Base-by-base conservation (phyloP, 2,329 filamentous ascomycete genomes). In the Xenosphaeropsis pyriputrescens region DNA sequence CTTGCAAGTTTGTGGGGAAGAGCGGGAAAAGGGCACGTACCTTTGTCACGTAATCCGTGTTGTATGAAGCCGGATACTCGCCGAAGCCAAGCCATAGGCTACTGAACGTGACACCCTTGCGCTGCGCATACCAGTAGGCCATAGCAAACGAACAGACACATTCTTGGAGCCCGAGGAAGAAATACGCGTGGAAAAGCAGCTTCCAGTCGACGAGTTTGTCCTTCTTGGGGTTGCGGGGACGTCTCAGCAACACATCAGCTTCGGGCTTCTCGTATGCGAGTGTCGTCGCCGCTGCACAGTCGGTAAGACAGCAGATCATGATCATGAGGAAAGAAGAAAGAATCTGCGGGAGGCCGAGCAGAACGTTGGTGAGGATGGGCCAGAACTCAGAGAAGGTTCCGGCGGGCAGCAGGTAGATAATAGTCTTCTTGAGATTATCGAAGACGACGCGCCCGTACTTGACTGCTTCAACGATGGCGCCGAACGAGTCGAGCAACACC, bases 231-330 rank as follows among this genome's bases (percentile, higher is more conserved):
- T 79, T 71, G 33, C 82, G 70, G 0, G 80, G 81, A 36, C 68
- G 71, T 5, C 79, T 75, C 18, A 72, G 61, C 9, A 89, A 67
- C 0, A 88, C 72, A 45, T 86, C 80, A 1, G 78, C 75, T 53
- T 88, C 82, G 1, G 81, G 79, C 37, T 76, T 70, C 50, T 88
- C 83, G 51, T 83, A 85, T 0, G 80, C 80, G 12, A 88, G 66
- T 4, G 76, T 72, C 0, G 79, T 81, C 1, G 82, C 77, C 3
- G 76, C 77, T 7, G 71, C 69, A 45, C 78, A 83, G 53, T 88
- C 82, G 7, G 81, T 86, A 53, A 85, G 80, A 54, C 79, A 84
- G 50, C 36, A 36, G 2, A 32, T 40, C 19, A 47, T 48, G 38
- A 59, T 58, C 55, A 75, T 75, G 18, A 75, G 57, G 49, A 75